phyloP scores from a whole-genome alignment of 2,329 filamentous ascomycete species.

The Cladosporium sp. region DNA sequence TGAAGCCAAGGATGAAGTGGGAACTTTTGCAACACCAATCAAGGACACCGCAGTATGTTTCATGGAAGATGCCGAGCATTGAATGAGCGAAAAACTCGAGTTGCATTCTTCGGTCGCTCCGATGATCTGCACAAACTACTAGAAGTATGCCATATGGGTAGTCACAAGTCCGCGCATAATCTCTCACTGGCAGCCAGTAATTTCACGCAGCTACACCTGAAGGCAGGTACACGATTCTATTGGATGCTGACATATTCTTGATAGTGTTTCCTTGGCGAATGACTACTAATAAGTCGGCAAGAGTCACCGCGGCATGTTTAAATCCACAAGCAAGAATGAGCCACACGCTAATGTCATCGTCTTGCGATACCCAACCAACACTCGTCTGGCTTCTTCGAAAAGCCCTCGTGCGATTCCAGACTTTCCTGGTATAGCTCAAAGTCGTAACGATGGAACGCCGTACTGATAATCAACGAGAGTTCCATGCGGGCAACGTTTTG shows the following conservation, averaged over 20 bases:
- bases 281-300: not conserved
- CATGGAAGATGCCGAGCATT: not conserved
- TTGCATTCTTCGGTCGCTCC: not conserved
- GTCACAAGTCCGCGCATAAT: not conserved
- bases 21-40: not conserved
- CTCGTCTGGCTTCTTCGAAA: constrained; percentile 35
- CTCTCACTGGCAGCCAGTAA: not conserved
- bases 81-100: not conserved
- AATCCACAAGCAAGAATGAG: not conserved
- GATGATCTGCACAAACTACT: not conserved
- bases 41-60: not conserved
- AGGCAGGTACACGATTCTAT: not conserved
- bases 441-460: constrained; percentile 38
- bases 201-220: not conserved
- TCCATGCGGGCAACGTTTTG: constrained; percentile 47
- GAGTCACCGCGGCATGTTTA: not conserved
- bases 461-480: constrained; percentile 41
- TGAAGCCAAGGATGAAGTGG: constrained; percentile 2
- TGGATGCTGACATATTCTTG: not conserved
- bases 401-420: constrained; percentile 38
- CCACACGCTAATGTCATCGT: constrained; percentile 6
- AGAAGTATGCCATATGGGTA: not conserved
- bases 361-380: constrained; percentile 31
- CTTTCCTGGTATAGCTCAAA: constrained; percentile 37
- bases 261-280: not conserved